Percentiles rank a stretch among this genome's conserved stretches.
Evolutionary conservation across 352 stramenopile species (phyloP).

Genomic region (Pythium dissotocum): DNA sequence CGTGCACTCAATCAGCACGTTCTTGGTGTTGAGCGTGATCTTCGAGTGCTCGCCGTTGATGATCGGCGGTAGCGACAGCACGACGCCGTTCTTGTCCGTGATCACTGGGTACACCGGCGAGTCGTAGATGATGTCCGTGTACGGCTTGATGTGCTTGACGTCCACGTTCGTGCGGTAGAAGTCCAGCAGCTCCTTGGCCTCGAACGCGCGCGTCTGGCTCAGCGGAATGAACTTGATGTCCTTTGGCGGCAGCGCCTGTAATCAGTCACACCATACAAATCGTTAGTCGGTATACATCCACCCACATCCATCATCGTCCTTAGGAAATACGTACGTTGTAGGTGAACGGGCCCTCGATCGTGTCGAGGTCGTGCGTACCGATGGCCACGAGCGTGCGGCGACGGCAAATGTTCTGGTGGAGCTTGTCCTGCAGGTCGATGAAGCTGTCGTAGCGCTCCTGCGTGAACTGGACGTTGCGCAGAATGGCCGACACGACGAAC

Average conservation of each 20-base stretch:
- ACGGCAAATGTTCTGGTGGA: conserved; percentile 99
- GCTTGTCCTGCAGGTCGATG: conserved; percentile 99
- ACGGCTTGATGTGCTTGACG: conserved; percentile 99
- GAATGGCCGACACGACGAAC: conserved; percentile 97
- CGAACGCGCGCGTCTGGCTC: conserved; percentile 89
- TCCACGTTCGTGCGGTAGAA: conserved; percentile 94
- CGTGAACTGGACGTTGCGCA: conserved; percentile 96
- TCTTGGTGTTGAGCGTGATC: conserved; percentile 97
- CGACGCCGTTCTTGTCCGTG: conserved; percentile 93
- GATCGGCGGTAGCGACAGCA: conserved; percentile 98
- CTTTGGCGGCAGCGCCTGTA: conserved; percentile 87
- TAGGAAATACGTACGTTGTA: conserved; percentile 65
- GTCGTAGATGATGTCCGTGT: conserved; percentile 99
- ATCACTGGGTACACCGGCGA: conserved; percentile 98
- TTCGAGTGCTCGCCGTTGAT: conserved; percentile 98
- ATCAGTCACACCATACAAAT: neutral
- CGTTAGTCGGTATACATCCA: neutral
- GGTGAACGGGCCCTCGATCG: conserved; percentile 93
- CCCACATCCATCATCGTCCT: neutral
- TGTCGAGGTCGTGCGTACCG: conserved; percentile 99
- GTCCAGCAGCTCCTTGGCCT: conserved; percentile 94
- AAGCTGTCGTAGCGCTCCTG: conserved; percentile 97
- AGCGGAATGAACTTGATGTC: conserved; percentile 98
- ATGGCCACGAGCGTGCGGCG: conserved; percentile 99
- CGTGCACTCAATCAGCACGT: conserved; percentile 99